phyloP scores from a whole-genome alignment of 73 alveolate species.

The Paramecium primaurelia region DNA sequence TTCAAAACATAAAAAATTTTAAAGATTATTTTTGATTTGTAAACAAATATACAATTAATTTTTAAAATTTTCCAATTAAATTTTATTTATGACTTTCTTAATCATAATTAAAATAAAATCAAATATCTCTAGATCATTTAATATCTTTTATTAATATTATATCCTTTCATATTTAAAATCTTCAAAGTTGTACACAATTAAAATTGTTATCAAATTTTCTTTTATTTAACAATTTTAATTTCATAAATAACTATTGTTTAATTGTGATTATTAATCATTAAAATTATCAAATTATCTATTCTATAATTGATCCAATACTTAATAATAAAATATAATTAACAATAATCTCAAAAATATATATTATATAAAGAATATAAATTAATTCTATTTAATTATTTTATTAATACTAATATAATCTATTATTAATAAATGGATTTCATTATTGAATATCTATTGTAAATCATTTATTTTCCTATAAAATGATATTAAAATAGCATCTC shows the following conservation, averaged over 20 bases:
- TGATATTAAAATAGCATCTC: too few relatives aligned
- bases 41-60: background rate
- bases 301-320: background rate
- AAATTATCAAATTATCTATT: background rate
- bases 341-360: too few relatives aligned
- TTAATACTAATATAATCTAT: too few relatives aligned
- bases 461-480: too few relatives aligned
- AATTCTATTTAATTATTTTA: too few relatives aligned
- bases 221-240: background rate
- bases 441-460: too few relatives aligned
- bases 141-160: background rate
- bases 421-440: too few relatives aligned
- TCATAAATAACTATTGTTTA: background rate
- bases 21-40: background rate
- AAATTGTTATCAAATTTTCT: background rate
- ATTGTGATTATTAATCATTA: background rate
- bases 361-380: too few relatives aligned
- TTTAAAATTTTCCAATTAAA: background rate
- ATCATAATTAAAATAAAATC: background rate
- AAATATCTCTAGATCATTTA: background rate
- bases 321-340: too few relatives aligned
- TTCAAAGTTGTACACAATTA: background rate
- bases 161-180: background rate
- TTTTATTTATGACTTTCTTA: background rate
- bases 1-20: background rate